Conservation (phyloP, 257 asterid genomes). For the Asclepias syriaca region DNA sequence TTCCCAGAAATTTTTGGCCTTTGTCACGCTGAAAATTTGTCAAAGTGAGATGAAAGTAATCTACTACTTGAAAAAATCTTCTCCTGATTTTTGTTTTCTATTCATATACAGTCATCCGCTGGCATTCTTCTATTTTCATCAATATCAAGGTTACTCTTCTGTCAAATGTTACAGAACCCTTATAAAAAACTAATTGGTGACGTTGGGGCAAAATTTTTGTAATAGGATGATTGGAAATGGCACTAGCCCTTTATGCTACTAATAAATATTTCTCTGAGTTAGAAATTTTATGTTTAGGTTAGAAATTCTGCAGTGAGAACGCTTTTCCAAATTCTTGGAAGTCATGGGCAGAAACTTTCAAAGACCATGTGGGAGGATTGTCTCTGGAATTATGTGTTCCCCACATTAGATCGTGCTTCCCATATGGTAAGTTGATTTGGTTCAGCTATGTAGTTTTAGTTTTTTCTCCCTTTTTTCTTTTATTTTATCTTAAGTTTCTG, state of each 20-base stretch:
- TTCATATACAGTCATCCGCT: background rate
- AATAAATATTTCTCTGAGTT: background rate
- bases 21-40: background rate
- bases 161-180: background rate
- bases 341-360: constrained; percentile 95
- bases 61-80: background rate
- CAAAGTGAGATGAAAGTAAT: background rate
- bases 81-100: background rate
- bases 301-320: constrained; percentile 93
- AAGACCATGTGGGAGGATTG: constrained; percentile 91
- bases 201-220: background rate
- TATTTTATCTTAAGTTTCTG: constrained; percentile 20
- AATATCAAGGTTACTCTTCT: background rate
- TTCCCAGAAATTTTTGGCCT: background rate
- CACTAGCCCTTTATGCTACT: background rate
- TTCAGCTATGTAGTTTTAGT: constrained; percentile 10
- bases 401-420: constrained; percentile 78
- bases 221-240: background rate
- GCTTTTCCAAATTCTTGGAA: constrained; percentile 95
- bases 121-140: background rate
- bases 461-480: constrained; percentile 13
- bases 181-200: background rate
- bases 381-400: constrained; percentile 85
- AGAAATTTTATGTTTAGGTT: constrained; percentile 48
- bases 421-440: constrained; percentile 59